These are phyloP conservation scores for Botrytis paeoniae DNA, from an alignment of 2,329 filamentous ascomycete genomes.

Conservation along the genomic window DNA sequence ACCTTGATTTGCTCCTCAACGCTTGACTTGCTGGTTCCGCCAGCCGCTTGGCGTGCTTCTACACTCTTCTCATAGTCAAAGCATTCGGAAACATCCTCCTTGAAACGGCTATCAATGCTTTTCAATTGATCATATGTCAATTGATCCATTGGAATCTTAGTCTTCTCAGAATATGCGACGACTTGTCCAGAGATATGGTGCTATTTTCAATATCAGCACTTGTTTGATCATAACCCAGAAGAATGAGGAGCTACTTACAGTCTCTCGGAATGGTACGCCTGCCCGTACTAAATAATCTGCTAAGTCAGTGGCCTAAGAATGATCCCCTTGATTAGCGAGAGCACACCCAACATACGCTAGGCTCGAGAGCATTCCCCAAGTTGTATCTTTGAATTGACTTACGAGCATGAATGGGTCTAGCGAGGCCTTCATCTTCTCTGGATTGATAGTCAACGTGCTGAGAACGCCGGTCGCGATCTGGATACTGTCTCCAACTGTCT, in stretches of 20 bases:
- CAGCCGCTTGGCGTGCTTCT: conserved; percentile 72
- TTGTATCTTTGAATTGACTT: background rate
- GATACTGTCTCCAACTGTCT: conserved; percentile 77
- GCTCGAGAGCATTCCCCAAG: background rate
- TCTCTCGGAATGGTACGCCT: conserved; percentile 75
- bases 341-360: background rate
- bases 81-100: conserved; percentile 64
- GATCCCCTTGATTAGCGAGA: conserved; percentile 2
- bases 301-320: conserved; percentile 49
- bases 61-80: conserved; percentile 84
- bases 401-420: conserved; percentile 77
- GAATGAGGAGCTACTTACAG: conserved; percentile 34
- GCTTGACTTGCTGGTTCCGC: conserved; percentile 71
- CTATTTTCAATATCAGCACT: background rate
- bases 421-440: conserved; percentile 74
- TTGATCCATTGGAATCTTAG: conserved; percentile 65
- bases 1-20: conserved; percentile 63
- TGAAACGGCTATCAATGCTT: conserved; percentile 66
- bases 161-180: conserved; percentile 69
- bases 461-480: conserved; percentile 81
- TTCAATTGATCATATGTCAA: conserved; percentile 62
- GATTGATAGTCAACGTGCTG: conserved; percentile 65
- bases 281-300: conserved; percentile 63
- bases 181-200: conserved; percentile 74
- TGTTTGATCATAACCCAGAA: background rate